Evolutionary conservation across 192 early-diverging fungal genomes (phyloP).

Genomic region (Funneliformis geosporum): DNA sequence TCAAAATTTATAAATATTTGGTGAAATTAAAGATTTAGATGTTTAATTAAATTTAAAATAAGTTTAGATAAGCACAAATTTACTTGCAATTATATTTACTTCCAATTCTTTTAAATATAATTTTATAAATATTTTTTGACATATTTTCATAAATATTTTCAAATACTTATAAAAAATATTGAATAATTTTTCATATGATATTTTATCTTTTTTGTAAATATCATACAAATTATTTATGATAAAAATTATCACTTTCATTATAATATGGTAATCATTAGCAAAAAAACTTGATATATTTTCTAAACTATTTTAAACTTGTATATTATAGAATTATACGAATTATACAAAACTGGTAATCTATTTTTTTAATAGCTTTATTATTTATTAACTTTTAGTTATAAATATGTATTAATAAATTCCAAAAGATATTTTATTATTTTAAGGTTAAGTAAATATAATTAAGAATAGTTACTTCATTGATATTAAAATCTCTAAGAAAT

Average conservation of each 20-base stretch:
- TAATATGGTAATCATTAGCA: background rate
- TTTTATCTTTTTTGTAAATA: background rate
- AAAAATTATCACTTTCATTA: conserved; percentile 11
- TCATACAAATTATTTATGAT: background rate
- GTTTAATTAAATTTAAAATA: no score
- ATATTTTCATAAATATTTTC: background rate
- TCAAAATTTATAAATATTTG: no score
- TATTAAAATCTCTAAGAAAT: conserved; percentile 7
- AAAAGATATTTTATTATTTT: background rate
- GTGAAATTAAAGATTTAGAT: no score
- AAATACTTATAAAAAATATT: conserved; percentile 4
- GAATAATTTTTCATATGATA: background rate
- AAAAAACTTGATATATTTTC: background rate
- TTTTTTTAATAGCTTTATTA: background rate
- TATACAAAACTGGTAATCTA: background rate
- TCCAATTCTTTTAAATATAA: background rate
- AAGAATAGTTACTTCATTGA: background rate
- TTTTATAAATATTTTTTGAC: background rate
- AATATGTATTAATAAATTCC: background rate
- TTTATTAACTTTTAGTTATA: background rate
- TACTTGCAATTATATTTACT: no score
- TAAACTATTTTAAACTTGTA: background rate
- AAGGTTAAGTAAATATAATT: background rate
- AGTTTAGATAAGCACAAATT: no score
- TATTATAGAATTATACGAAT: background rate